Evolutionary conservation across 192 early-diverging fungal genomes (phyloP).

Genomic region (Backusella australiensis): DNA sequence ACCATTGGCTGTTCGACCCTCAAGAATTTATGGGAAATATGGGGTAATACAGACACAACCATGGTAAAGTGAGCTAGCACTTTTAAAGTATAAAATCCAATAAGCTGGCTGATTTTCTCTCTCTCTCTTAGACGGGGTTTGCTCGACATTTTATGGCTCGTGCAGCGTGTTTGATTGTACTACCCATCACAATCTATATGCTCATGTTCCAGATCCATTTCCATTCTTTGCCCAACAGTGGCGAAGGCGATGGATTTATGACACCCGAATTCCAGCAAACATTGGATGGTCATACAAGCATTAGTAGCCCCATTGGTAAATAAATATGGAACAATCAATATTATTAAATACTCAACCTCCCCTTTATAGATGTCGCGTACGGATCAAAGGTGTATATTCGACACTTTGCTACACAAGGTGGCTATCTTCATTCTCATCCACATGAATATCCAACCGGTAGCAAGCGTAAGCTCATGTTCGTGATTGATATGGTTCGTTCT

Average conservation of each 20-base stretch:
- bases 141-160: slow-evolving; percentile 82
- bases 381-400: slow-evolving; percentile 68
- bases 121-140: slow-evolving; percentile 14
- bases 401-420: slow-evolving; percentile 74
- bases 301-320: slow-evolving; percentile 54
- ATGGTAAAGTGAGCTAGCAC: slow-evolving; percentile 4
- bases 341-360: background rate
- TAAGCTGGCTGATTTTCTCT: too few relatives aligned
- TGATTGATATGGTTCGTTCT: background rate
- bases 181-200: slow-evolving; percentile 84
- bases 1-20: slow-evolving; percentile 85
- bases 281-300: slow-evolving; percentile 62
- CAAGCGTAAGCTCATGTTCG: slow-evolving; percentile 52
- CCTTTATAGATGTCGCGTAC: slow-evolving; percentile 61
- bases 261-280: slow-evolving; percentile 89
- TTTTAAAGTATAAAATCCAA: too few relatives aligned
- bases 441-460: slow-evolving; percentile 73
- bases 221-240: slow-evolving; percentile 70
- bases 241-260: slow-evolving; percentile 96
- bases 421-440: slow-evolving; percentile 80
- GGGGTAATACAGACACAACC: slow-evolving; percentile 66
- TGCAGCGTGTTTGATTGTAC: slow-evolving; percentile 76
- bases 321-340: background rate
- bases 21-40: slow-evolving; percentile 82
- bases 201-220: slow-evolving; percentile 94